Evolutionary conservation across 345 rosid species (phyloP), one percentile per base, ranked within the genome.

Genomic region (Citropsis articulata): DNA sequence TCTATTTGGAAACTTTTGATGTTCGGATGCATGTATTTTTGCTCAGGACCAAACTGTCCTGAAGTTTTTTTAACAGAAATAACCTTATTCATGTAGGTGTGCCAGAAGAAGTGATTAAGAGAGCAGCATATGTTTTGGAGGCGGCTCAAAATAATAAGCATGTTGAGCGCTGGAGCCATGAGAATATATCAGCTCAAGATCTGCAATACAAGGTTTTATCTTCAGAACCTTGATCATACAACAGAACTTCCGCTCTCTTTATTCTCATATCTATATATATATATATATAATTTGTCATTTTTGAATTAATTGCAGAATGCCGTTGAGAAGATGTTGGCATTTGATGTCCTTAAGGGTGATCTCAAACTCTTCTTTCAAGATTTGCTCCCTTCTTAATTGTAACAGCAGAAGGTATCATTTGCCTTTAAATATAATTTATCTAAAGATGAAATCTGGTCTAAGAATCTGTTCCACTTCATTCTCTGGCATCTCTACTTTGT

Each of bases 61-160:
- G 24, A 50, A 50, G 10, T 2, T 64, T 73, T 73, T 77, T 31
- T 75, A 38, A 69, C 69, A 65, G 59, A 72, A 64, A 28, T 56
- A 21, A 48, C 22, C 57, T 53, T 70, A 3, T 79, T 56, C 66
- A 35, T 83, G 70, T 63, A 95, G 98, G 99, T 72, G 86, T 95
- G 22, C 97, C 97, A 3, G 91, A 85, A 82, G 95, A 93, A 82
- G 90, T 93, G 28, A 89, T 93, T 77, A 87, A 85, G 81, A 91
- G 99, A 86, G 97, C 97, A 77, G 90, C 93, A 33, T 59, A 40
- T 36, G 77, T 95, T 77, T 75, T 93, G 83, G 92, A 90, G 56
- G 80, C 86, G 65, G 73, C 80, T 63, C 92, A 86, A 81, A 88
- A 84, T 66, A 84, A 85, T 84, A 82, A 77, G 69, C 81, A 69